Percentiles rank a stretch among this genome's conserved stretches.
These are phyloP conservation scores for Coriaria nepalensis DNA, from an alignment of 306 rosid species.

Conservation along the genomic window DNA sequence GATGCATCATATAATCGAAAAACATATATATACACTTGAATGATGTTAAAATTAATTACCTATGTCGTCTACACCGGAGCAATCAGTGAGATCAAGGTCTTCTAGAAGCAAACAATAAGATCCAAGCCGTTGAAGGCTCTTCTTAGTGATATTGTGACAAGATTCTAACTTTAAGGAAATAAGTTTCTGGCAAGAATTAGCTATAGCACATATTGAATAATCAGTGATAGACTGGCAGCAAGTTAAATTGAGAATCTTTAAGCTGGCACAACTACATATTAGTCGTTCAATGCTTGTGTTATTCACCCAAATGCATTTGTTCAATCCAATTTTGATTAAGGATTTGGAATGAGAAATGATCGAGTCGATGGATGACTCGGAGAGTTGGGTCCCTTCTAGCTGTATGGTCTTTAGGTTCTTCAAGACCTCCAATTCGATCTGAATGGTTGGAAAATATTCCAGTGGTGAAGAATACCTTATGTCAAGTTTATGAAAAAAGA, in stretches of 20 bases:
- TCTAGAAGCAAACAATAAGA: conserved; percentile 31
- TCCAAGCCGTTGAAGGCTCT: conserved; percentile 33
- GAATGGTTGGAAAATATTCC: too few relatives aligned
- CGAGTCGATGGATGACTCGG: conserved; percentile 27
- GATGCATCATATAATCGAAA: too few relatives aligned
- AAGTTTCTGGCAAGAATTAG: conserved; percentile 36
- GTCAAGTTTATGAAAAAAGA: too few relatives aligned
- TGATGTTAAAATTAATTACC: conserved; percentile 19
- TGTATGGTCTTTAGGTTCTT: conserved; percentile 32
- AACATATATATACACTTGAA: too few relatives aligned
- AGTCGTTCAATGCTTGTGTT: conserved; percentile 35
- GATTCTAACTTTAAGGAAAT: conserved; percentile 52
- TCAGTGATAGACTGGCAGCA: conserved; percentile 48
- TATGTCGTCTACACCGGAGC: conserved; percentile 41
- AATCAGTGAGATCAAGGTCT: conserved; percentile 65
- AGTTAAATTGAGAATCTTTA: conserved; percentile 47
- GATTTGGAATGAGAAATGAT: conserved; percentile 38
- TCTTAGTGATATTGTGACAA: conserved; percentile 42
- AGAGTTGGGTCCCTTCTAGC: conserved; percentile 38
- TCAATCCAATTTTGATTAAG: conserved; percentile 55
- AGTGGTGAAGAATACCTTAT: too few relatives aligned
- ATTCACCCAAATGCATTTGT: conserved; percentile 52
- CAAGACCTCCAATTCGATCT: too few relatives aligned
- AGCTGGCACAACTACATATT: conserved; percentile 32
- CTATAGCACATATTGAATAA: conserved; percentile 32